A percentile compares a stretch with the other conserved stretches of the same genome.
phyloP scores from a whole-genome alignment of 2,329 filamentous ascomycete species.

The Aspergillus caelatus region DNA sequence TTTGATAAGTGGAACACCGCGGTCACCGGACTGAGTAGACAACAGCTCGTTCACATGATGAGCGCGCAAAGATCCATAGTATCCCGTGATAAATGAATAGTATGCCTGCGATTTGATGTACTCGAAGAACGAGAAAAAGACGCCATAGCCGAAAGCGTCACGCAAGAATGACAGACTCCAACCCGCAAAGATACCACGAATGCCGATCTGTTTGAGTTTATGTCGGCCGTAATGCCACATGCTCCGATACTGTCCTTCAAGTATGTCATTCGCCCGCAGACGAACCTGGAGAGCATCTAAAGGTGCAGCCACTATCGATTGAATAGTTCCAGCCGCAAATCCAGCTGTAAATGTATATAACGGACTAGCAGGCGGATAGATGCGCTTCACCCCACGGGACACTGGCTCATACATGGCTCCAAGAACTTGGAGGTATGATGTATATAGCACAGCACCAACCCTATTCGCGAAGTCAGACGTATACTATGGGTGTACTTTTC shows the following conservation, averaged over 20 bases:
- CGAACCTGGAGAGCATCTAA: slow-evolving; percentile 66
- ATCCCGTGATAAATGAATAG: slow-evolving; percentile 62
- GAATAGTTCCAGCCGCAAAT: slow-evolving; percentile 60
- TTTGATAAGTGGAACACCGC: slow-evolving; percentile 52
- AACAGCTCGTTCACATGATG: slow-evolving; percentile 33
- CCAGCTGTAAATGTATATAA: slow-evolving; percentile 61
- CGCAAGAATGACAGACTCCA: slow-evolving; percentile 62
- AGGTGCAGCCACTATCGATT: slow-evolving; percentile 65
- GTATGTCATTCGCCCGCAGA: slow-evolving; percentile 61
- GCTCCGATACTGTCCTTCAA: slow-evolving; percentile 61
- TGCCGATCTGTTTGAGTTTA: slow-evolving; percentile 62
- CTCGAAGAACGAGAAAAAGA: slow-evolving; percentile 67
- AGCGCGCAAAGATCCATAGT: slow-evolving; percentile 52
- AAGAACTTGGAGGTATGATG: slow-evolving; percentile 63
- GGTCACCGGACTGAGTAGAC: slow-evolving; percentile 29
- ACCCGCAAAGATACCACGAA: slow-evolving; percentile 65
- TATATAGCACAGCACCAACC: slow-evolving; percentile 65
- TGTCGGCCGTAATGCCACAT: slow-evolving; percentile 66
- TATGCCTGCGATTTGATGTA: slow-evolving; percentile 65
- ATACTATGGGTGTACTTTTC: neutral
- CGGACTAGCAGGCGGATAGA: slow-evolving; percentile 61
- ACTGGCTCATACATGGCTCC: slow-evolving; percentile 61
- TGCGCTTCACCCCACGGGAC: slow-evolving; percentile 58
- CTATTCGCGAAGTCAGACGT: slow-evolving; percentile 31
- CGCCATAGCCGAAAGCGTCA: slow-evolving; percentile 62